A percentile compares a stretch with the other conserved stretches of the same genome.
phyloP scores from a whole-genome alignment of 75 land plant species.

The Chamaecyparis obtusa region DNA sequence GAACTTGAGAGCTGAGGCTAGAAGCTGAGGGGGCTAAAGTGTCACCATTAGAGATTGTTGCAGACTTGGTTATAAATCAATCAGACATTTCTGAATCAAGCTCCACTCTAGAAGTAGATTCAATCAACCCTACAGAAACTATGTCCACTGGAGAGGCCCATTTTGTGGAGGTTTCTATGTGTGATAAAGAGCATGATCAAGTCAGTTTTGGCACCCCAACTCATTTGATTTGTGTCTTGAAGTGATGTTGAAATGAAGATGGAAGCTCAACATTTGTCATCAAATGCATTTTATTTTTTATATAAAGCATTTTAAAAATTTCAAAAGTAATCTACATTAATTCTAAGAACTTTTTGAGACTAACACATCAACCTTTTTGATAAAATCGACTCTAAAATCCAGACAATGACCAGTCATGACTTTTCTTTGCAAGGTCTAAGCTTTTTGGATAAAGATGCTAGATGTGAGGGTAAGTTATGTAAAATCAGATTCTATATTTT shows the following conservation, averaged over 20 bases:
- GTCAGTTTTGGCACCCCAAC: not conserved
- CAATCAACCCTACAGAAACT: not conserved
- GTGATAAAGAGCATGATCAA: not conserved
- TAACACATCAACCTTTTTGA: not conserved
- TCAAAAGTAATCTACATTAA: not conserved
- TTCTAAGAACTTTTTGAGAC: not conserved
- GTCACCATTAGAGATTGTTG: not conserved
- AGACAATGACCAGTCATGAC: not conserved
- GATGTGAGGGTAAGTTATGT: not conserved
- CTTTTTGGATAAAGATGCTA: constrained; percentile 5
- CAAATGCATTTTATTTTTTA: not conserved
- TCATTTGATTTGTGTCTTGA: not conserved
- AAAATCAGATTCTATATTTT: not conserved
- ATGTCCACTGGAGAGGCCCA: not conserved
- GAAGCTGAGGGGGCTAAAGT: not conserved
- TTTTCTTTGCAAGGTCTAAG: constrained; percentile 2
- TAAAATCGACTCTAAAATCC: not conserved
- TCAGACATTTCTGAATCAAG: not conserved
- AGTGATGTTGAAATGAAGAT: not conserved
- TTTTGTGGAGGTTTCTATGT: constrained; percentile 6
- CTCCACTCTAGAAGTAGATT: not conserved
- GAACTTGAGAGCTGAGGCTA: not conserved
- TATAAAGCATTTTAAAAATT: not conserved
- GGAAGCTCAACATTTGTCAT: not conserved
- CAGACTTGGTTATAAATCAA: not conserved